A percentile compares a stretch with the other conserved stretches of the same genome.
These are phyloP conservation scores for Globisporangium viniferum DNA, from an alignment of 352 stramenopile genomes.

Conservation along the genomic window DNA sequence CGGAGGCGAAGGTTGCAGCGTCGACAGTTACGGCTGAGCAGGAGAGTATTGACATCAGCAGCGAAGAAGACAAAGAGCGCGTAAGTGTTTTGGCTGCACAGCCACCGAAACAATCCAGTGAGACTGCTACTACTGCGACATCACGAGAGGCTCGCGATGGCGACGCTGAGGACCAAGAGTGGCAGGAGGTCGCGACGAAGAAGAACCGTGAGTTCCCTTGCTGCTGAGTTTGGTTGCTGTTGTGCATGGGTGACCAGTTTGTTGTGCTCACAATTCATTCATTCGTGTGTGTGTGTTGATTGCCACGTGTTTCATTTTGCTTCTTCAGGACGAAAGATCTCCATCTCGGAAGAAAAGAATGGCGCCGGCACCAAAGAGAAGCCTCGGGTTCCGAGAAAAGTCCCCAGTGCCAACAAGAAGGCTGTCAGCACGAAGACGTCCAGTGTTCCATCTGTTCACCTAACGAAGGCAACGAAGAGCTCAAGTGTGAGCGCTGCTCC, in stretches of 20 bases:
- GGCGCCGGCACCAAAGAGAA: not conserved
- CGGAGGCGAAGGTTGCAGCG: not conserved
- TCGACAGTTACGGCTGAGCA: not conserved
- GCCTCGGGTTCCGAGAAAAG: not conserved
- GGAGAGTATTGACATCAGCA: too few species aligned
- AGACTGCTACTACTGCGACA: not conserved
- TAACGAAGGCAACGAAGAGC: not conserved
- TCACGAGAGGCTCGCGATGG: not conserved
- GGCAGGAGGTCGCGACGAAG: slow-evolving; percentile 24
- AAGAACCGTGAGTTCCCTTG: slow-evolving; percentile 21
- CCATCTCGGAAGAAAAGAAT: slow-evolving; percentile 4
- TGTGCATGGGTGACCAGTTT: not conserved
- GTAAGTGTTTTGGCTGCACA: not conserved
- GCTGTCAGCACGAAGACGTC: not conserved
- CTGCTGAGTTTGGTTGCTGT: not conserved
- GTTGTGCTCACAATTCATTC: not conserved
- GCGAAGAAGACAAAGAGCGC: not conserved
- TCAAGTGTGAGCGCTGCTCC: not conserved
- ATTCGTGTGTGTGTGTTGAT: not conserved
- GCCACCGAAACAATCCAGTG: not conserved
- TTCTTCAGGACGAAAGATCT: slow-evolving; percentile 7
- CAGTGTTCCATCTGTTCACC: not conserved
- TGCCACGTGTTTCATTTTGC: not conserved
- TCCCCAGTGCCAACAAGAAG: not conserved
- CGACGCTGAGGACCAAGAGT: slow-evolving; percentile 5